Evolutionary conservation across 768 basidiomycete genomes (phyloP), one percentile per base, ranked within the genome.

Genomic region (Tubosaeta brunneosetosa): DNA sequence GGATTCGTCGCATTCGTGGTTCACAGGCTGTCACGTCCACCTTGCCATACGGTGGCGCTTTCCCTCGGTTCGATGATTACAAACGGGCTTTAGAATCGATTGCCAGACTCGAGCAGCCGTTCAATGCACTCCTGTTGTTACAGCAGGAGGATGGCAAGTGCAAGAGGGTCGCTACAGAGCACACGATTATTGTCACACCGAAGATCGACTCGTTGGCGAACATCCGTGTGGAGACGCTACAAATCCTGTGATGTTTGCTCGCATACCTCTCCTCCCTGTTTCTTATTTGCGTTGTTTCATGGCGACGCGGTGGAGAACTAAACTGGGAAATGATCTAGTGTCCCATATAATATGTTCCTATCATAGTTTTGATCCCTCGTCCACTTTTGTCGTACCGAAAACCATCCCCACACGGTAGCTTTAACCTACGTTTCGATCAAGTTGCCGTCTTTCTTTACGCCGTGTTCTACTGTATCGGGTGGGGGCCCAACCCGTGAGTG

Each of bases 381-480:
- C 22, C 22, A 22, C 22, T 22, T 3, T 22, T 22, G 22, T 22
- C 22, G 22, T 22, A 22, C 22, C 22, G 3, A 22, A 22, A 42
- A 66, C 12, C 73, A 74, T 51, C 64, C 68, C 1, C 52, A 60
- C 37, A 5, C 47, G 38, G 63, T 66, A 3, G 62, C 68, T 44
- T 66, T 69, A 8, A 67, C 66, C 5, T 74, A 74, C 47, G 65
- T 74, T 41, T 74, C 73, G 5, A 65, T 74, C 56, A 53, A 22
- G 22, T 67, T 19, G 71, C 73, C 6, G 62, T 74, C 29, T 75
- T 74, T 50, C 56, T 74, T 33, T 74, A 68, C 45, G 74, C 60
- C 0, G 58, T 71, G 45, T 73, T 71, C 55, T 77, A 63, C 55
- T 66, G 63, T 50, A 36, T 74, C 36, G 69, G 66, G 26, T 68